Conservation (phyloP, 78 protist genomes). For the Chrysochromulina tobinii region DNA sequence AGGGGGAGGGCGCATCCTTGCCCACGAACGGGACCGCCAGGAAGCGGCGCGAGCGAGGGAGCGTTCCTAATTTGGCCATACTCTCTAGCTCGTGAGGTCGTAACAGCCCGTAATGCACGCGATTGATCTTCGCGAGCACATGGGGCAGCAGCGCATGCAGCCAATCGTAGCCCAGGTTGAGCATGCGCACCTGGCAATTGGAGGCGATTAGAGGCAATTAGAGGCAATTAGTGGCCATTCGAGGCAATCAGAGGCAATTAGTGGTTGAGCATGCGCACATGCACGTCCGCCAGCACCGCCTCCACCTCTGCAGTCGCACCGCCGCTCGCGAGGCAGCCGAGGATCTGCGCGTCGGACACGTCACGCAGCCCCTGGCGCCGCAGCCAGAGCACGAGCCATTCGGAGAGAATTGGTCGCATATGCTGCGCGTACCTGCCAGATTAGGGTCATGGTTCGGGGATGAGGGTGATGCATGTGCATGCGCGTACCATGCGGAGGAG, state of each 20-base stretch:
- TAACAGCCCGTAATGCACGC: neutral
- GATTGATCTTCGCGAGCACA: neutral
- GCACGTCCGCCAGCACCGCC: no score
- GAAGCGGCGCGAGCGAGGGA: conserved; percentile 40
- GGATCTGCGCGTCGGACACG: neutral
- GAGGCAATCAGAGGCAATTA: neutral
- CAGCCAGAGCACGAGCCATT: conserved; percentile 67
- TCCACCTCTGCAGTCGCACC: neutral
- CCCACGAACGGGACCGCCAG: conserved; percentile 72
- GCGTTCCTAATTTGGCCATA: neutral
- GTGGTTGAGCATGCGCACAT: neutral
- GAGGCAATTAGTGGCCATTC: no score
- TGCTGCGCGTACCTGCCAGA: no score
- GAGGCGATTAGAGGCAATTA: no score
- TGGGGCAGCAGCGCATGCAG: conserved; percentile 37
- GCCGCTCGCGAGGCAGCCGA: neutral
- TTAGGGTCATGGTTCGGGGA: no score
- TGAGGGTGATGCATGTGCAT: no score
- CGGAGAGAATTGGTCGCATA: conserved; percentile 49
- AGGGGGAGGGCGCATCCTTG: conserved; percentile 59
- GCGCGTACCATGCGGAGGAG: neutral
- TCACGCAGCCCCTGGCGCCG: neutral
- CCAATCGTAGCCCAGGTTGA: neutral
- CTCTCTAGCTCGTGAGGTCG: neutral
- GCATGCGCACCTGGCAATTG: neutral